A percentile compares a stretch with the other conserved stretches of the same genome.
phyloP scores from a whole-genome alignment of 2,329 filamentous ascomycete genomes.

The Ascochyta pisi region DNA sequence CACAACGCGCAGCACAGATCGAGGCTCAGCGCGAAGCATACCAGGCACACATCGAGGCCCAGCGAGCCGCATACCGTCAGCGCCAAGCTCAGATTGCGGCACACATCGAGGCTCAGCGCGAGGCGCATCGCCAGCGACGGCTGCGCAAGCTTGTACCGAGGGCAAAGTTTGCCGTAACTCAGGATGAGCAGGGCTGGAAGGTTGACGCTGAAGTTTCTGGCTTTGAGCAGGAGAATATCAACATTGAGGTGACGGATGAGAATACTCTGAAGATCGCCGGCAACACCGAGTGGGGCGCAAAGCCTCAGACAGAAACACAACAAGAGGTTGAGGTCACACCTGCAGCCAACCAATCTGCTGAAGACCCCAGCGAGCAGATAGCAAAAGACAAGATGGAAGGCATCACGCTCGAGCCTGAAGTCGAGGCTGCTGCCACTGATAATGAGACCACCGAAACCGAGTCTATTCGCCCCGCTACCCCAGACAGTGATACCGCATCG shows the following conservation, averaged over 20 bases:
- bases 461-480: constrained; percentile 21
- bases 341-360: neutral
- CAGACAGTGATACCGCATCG: constrained; percentile 38
- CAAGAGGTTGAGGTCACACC: constrained; percentile 4
- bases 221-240: constrained; percentile 46
- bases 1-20: constrained; percentile 27
- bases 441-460: constrained; percentile 14
- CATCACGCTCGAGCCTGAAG: constrained; percentile 30
- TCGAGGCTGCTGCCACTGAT: neutral
- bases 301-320: constrained; percentile 19
- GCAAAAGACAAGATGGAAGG: constrained; percentile 26
- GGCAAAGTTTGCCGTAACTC: constrained; percentile 41
- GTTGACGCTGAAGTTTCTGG: constrained; percentile 43
- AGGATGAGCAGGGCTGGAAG: constrained; percentile 40
- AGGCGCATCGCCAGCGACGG: constrained; percentile 37
- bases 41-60: constrained; percentile 32
- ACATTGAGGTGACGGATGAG: constrained; percentile 44
- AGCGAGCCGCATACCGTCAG: constrained; percentile 23
- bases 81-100: constrained; percentile 30
- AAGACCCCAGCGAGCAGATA: constrained; percentile 7
- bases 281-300: constrained; percentile 35
- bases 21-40: constrained; percentile 37
- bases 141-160: constrained; percentile 41
- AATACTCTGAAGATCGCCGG: constrained; percentile 43
- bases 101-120: constrained; percentile 38